Evolutionary conservation across 1,284 basidiomycete genomes (phyloP), one percentile per base, ranked within the genome.

Genomic region (Austropuccinia psidii): DNA sequence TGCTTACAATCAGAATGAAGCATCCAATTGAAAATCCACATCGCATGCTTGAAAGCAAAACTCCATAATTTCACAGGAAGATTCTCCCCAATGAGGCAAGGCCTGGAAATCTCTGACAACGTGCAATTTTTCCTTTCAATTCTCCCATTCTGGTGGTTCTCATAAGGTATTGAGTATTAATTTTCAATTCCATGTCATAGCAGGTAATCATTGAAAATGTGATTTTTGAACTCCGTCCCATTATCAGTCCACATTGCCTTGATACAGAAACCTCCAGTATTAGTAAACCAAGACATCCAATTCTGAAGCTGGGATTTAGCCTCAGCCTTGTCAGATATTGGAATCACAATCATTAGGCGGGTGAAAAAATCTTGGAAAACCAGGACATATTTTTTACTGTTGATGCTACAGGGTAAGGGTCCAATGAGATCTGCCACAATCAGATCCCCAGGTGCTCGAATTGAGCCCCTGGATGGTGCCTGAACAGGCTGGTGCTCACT

Each of bases 131-230:
- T 49, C n/a, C 62, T 2, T 37, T 65, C 62, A 5, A 65, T 47
- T 29, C 33, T 52, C 5, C 62, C 47, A 33, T 66, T 66, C 37
- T 66, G 64, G 19, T 66, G 45, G n/a, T 66, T 29, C 19, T 66
- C 24, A 29, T 66, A 66, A 1, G 29, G 45, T 19, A 66, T 21
- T 6, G 45, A 33, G 24, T 49, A 19, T 52, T 66, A 15, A 31
- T 50, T 29, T 1, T 15, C 21, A 11, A 66, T 66, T 4, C 35
- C 13, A 5, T 66, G 35, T 15, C 39, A 13, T 7, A 33, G 7
- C 5, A 65, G 33, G 24, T 47, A 65, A 21, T 13, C 11, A 0
- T 45, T 17, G 19, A 65, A 50, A 0, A 6, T 13, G 1, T 65
- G 45, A 3, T 17, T 43, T 3, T 24, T n/a, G 3, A 65, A 47